Percentiles rank a stretch among this genome's conserved stretches.
phyloP scores from a whole-genome alignment of 495 filamentous ascomycete species.

The Penicillium macrosclerotiorum region DNA sequence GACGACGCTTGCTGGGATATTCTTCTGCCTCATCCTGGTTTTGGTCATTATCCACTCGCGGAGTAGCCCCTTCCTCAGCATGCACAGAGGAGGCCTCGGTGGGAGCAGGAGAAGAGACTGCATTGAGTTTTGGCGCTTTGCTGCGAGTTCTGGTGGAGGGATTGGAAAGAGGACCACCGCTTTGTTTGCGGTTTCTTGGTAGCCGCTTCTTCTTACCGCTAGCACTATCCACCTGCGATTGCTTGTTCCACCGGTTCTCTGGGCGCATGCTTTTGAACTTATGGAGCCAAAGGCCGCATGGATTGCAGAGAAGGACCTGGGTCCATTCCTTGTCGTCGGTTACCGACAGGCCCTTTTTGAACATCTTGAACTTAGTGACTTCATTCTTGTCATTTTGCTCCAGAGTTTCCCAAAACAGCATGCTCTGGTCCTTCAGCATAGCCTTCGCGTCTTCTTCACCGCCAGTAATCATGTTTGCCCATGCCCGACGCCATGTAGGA shows the following conservation, averaged over 20 bases:
- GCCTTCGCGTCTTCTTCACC: slow-evolving; percentile 60
- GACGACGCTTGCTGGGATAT: slow-evolving; percentile 34
- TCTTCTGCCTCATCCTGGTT: slow-evolving; percentile 24
- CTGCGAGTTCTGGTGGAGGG: slow-evolving; percentile 33
- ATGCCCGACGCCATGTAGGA: slow-evolving; percentile 90
- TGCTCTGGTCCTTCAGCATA: slow-evolving; percentile 63
- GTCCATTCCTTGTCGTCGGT: slow-evolving; percentile 64
- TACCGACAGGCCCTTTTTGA: slow-evolving; percentile 68
- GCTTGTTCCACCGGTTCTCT: slow-evolving; percentile 75
- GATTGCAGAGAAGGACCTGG: slow-evolving; percentile 82
- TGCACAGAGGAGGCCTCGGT: slow-evolving; percentile 44
- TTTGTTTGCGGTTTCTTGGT: slow-evolving; percentile 30
- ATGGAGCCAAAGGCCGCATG: slow-evolving; percentile 90
- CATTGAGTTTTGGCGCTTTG: slow-evolving; percentile 25
- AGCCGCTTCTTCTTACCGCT: slow-evolving; percentile 45
- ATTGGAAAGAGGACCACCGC: slow-evolving; percentile 30
- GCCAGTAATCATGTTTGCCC: slow-evolving; percentile 64
- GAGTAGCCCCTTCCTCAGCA: slow-evolving; percentile 37
- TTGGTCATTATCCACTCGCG: slow-evolving; percentile 29
- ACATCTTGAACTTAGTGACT: slow-evolving; percentile 60
- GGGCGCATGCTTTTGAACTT: slow-evolving; percentile 86
- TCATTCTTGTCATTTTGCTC: slow-evolving; percentile 58
- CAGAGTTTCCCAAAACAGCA: slow-evolving; percentile 61
- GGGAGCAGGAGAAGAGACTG: slow-evolving; percentile 41
- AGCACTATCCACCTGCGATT: slow-evolving; percentile 27